Evolutionary conservation across 2,329 filamentous ascomycete genomes (phyloP), one percentile per base, ranked within the genome.

Genomic region (Trichothecium roseum): DNA sequence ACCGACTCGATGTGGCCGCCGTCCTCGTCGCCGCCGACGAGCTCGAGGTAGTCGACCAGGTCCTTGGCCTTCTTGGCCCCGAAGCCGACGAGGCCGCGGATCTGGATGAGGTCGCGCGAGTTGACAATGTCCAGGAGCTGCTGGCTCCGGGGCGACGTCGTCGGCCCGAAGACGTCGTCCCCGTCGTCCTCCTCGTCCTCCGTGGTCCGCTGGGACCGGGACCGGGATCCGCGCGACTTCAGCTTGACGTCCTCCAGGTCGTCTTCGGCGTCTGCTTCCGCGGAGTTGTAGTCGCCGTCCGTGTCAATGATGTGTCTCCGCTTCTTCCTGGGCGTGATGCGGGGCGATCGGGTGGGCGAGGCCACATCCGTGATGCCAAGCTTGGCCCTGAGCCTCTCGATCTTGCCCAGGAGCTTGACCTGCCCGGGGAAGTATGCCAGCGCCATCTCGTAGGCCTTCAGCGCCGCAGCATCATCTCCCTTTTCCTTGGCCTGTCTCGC

Each of bases 401-500:
- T 84, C 63, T 86, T 84, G 50, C 72, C 67, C 22, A 79, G 47
- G 22, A 87, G 66, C 59, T 89, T 94, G 33, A 77, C 70, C 53
- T 95, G 91, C 2, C 78, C 79, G 0, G 88, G 88, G 48, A 96
- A 96, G 57, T 77, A 91, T 0, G 84, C 82, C 35, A 86, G 61
- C 1, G 89, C 89, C 43, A 84, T 66, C 54, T 89, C 81, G 52
- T 94, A 95, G 76, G 91, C 89, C 46, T 76, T 78, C 40, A 96
- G 60, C 0, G 88, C 86, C 24, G 75, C 83, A 4, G 64, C 66
- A 35, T 93, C 78, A 45, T 95, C 84, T 2, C 86, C 86, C 4
- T 77, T 72, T 35, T 86, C 84, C 52, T 88, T 87, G 51, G 93
- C 84, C 54, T 95, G 87, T 45, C 91, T 84, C 1, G 86, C 89